A percentile compares a stretch with the other conserved stretches of the same genome.
These are phyloP conservation scores for Gossypium turneri DNA, from an alignment of 345 rosid genomes.

Conservation along the genomic window DNA sequence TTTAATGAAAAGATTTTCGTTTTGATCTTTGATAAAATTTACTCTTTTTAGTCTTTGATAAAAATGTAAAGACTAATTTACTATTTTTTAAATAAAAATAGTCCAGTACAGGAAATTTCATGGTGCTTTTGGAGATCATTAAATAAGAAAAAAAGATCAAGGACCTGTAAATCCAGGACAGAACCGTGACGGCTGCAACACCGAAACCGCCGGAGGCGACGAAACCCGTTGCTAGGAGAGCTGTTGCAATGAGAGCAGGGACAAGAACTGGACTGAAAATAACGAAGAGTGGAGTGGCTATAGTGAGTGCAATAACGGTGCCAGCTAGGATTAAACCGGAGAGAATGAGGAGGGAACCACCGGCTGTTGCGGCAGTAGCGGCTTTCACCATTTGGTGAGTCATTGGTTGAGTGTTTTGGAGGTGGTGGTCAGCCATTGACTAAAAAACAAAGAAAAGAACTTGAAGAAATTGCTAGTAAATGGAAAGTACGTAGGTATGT, in stretches of 20 bases:
- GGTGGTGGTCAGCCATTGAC: slow-evolving; percentile 39
- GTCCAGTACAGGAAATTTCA: too few relatives aligned
- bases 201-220: slow-evolving; percentile 80
- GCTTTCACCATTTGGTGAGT: slow-evolving; percentile 70
- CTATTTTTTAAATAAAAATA: too few relatives aligned
- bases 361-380: slow-evolving; percentile 71
- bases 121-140: neutral
- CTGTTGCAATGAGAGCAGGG: slow-evolving; percentile 57
- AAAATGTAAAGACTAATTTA: too few relatives aligned
- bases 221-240: slow-evolving; percentile 57
- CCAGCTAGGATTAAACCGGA: slow-evolving; percentile 65
- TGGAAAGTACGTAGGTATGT: neutral
- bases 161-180: slow-evolving; percentile 81
- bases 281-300: slow-evolving; percentile 81
- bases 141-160: neutral
- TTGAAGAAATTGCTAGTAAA: neutral
- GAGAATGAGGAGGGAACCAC: slow-evolving; percentile 72
- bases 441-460: neutral
- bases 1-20: too few relatives aligned
- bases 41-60: too few relatives aligned
- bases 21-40: too few relatives aligned
- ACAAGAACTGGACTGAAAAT: slow-evolving; percentile 84
- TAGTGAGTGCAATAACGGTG: slow-evolving; percentile 67
- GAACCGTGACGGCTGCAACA: slow-evolving; percentile 60
- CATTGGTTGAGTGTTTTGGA: slow-evolving; percentile 29